Evolutionary conservation across 371 early-diverging fungal species (phyloP).

Genomic region (Mortierella polycephala): DNA sequence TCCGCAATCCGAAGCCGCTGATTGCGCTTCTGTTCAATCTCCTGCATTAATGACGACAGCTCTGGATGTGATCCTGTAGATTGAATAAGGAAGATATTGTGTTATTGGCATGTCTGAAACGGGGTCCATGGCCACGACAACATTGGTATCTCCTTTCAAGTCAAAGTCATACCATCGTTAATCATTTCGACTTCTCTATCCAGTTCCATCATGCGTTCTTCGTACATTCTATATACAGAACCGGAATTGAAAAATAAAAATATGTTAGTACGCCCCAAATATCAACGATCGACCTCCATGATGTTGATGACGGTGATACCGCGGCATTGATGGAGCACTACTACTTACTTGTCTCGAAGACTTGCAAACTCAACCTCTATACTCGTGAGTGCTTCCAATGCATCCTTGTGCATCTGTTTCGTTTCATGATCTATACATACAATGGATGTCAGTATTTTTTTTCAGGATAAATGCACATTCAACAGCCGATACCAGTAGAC

Average conservation of each 20-base stretch:
- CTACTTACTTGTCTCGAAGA: slow-evolving; percentile 61
- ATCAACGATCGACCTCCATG: too few relatives aligned
- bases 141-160: background rate
- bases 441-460: background rate
- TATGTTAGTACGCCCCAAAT: too few relatives aligned
- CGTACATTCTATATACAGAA: slow-evolving; percentile 64
- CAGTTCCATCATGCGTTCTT: slow-evolving; percentile 67
- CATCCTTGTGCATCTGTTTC: slow-evolving; percentile 56
- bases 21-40: slow-evolving; percentile 67
- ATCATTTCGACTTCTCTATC: slow-evolving; percentile 70
- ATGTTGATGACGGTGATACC: too few relatives aligned
- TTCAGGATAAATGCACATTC: background rate
- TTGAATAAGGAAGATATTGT: background rate
- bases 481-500: too few relatives aligned
- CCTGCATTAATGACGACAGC: slow-evolving; percentile 63
- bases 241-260: background rate
- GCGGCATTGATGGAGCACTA: background rate
- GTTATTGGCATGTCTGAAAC: too few relatives aligned
- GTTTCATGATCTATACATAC: slow-evolving; percentile 33
- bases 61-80: slow-evolving; percentile 67
- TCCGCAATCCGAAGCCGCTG: slow-evolving; percentile 64
- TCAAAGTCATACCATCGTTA: slow-evolving; percentile 57
- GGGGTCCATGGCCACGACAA: too few relatives aligned
- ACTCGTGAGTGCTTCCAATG: slow-evolving; percentile 59
- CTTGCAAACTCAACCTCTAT: slow-evolving; percentile 64